Base-by-base conservation (phyloP, 352 stramenopile species). In the Phytophthora podocarpi region DNA sequence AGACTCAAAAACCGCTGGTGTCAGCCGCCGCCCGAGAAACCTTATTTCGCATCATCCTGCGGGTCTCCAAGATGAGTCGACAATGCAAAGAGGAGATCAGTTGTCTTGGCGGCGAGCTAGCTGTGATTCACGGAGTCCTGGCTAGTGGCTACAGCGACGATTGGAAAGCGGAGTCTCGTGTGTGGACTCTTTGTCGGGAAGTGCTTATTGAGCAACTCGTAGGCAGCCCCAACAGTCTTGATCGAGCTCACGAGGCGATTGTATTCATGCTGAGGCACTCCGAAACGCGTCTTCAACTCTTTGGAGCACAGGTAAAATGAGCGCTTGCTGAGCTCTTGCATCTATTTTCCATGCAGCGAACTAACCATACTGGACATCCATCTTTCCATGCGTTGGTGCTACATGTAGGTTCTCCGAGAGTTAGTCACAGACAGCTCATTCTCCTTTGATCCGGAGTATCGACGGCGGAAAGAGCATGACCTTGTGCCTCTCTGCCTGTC, bases 141-240 rank as follows among this genome's bases (percentile, higher is more conserved):
- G 46, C 41, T 9, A 64, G 50, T 24, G 64, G 67, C 10, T 51
- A 64, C 11, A 60, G 41, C 26, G 35, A 15, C 12, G 37, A 62
- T 35, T 62, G 49, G 50, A 67, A 41, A 62, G 31, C 7, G 26
- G 34, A 52, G 18, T 66, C 43, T 21, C 35, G n/a, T 49, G 42
- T 71, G 27, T 68, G 62, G 58, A 61, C 49, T 11, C 31, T 71
- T 31, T 85, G 80, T 59, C 70, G 75, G 4, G 64, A 75, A 11
- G 59, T 75, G 8, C 54, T 92, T 16, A 42, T 92, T 15, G 79
- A 90, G 45, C 83, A 89, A 64, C 70, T 87, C 20, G 63, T 76
- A 5, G 83, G 78, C 6, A 90, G 90, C 30, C 30, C 59, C 1
- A 55, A 55, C 12, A 66, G 59, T 39, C 37, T 79, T 1, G 59